Evolutionary conservation across 495 filamentous ascomycete genomes (phyloP).

Genomic region (Hypoxylon fragiforme): DNA sequence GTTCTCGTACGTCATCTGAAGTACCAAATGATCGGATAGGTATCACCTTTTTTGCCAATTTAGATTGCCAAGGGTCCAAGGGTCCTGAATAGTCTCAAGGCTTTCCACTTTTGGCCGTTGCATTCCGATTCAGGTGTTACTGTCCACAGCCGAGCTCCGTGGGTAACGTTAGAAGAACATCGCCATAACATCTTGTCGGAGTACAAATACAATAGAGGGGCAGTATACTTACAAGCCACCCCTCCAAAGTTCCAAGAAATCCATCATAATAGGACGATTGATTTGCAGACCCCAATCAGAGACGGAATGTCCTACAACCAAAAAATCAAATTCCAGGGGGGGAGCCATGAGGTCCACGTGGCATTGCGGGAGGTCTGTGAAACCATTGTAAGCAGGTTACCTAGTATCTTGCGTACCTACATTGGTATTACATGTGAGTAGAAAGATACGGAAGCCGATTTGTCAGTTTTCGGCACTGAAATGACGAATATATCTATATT

Average conservation of each 20-base stretch:
- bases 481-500: background rate
- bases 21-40: too few relatives aligned
- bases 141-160: constrained; percentile 8
- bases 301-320: background rate
- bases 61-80: background rate
- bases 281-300: constrained; percentile 7
- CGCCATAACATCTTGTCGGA: background rate
- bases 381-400: constrained; percentile 16
- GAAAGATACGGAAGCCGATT: constrained; percentile 6
- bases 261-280: background rate
- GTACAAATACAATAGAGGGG: constrained; percentile 5
- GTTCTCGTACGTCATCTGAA: background rate
- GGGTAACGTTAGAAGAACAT: constrained; percentile 1
- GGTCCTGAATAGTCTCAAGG: constrained; percentile 7
- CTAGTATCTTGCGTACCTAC: too few relatives aligned
- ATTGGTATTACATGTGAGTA: too few relatives aligned
- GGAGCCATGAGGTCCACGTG: constrained; percentile 18
- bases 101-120: background rate
- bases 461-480: constrained; percentile 4
- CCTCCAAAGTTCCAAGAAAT: too few relatives aligned
- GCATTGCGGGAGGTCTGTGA: constrained; percentile 21
- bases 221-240: constrained; percentile 4
- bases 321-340: background rate
- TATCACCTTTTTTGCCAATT: background rate
- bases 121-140: constrained; percentile 4